These are phyloP conservation scores for Stephanocyclus meneghinianus DNA, from an alignment of 352 stramenopile species.

Conservation along the genomic window DNA sequence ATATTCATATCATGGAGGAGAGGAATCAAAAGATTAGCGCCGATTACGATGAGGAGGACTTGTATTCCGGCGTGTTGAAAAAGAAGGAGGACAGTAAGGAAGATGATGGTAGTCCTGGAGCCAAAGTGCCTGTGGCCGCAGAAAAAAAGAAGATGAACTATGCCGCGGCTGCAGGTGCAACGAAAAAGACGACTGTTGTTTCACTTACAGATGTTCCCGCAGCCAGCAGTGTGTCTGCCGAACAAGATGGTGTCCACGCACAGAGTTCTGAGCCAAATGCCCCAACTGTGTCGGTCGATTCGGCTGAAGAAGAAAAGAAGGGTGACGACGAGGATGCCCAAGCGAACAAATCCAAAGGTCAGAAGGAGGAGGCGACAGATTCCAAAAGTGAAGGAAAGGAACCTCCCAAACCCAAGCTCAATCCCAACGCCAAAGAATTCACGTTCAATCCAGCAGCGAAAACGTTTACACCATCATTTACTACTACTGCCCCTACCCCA, in stretches of 20 bases:
- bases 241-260: not conserved
- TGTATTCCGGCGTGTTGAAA: conserved; percentile 92
- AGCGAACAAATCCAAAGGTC: not conserved
- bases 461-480: conserved; percentile 65
- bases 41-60: conserved; percentile 93
- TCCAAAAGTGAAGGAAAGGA: conserved; percentile 20
- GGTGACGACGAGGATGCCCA: conserved; percentile 1
- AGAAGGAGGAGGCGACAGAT: not conserved
- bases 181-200: conserved; percentile 27
- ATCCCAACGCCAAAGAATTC: conserved; percentile 75
- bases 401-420: conserved; percentile 44
- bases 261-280: not conserved
- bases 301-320: conserved; percentile 23
- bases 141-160: conserved; percentile 61
- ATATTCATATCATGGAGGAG: conserved; percentile 95
- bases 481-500: conserved; percentile 23
- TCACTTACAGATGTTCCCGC: not conserved
- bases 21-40: conserved; percentile 84
- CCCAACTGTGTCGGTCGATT: not conserved
- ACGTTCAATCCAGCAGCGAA: conserved; percentile 79
- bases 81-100: conserved; percentile 37
- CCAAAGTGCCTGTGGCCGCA: not conserved
- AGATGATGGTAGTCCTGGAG: conserved; percentile 7
- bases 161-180: conserved; percentile 48
- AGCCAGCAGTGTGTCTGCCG: conserved; percentile 7